phyloP scores from a whole-genome alignment of 2,329 filamentous ascomycete genomes.

The Macroventuria anomochaeta region DNA sequence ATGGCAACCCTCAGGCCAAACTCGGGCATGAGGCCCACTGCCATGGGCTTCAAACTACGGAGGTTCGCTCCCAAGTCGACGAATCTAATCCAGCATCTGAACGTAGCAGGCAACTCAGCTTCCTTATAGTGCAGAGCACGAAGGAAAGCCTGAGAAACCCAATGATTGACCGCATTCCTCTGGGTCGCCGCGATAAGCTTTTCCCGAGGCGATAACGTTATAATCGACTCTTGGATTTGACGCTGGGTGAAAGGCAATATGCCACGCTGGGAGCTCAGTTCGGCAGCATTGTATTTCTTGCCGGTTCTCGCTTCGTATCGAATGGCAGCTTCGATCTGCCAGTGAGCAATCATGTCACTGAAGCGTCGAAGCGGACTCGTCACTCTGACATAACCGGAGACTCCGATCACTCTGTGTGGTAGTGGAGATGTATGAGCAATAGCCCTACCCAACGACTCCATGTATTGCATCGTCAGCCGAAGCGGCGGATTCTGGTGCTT shows the following conservation, averaged over 20 bases:
- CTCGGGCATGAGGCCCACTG: slow-evolving; percentile 27
- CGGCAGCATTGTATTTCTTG: slow-evolving; percentile 46
- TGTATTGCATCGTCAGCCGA: slow-evolving; percentile 51
- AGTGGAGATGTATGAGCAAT: slow-evolving; percentile 56
- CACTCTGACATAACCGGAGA: slow-evolving; percentile 62
- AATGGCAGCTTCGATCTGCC: slow-evolving; percentile 69
- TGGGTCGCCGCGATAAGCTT: slow-evolving; percentile 52
- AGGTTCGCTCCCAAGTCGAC: slow-evolving; percentile 7
- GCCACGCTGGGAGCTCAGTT: slow-evolving; percentile 44
- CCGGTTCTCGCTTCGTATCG: slow-evolving; percentile 60
- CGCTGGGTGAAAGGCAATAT: slow-evolving; percentile 59
- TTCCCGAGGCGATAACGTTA: slow-evolving; percentile 53
- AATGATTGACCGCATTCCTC: slow-evolving; percentile 51
- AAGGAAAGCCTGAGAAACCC: slow-evolving; percentile 62
- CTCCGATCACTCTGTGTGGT: slow-evolving; percentile 59
- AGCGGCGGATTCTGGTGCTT: slow-evolving; percentile 46
- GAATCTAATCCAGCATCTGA: slow-evolving; percentile 43
- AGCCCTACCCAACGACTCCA: slow-evolving; percentile 50
- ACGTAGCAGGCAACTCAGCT: slow-evolving; percentile 57
- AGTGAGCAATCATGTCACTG: slow-evolving; percentile 66
- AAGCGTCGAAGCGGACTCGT: slow-evolving; percentile 68
- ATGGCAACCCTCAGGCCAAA: slow-evolving; percentile 24
- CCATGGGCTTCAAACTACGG: slow-evolving; percentile 2
- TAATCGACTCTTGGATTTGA: slow-evolving; percentile 58
- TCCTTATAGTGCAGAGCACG: slow-evolving; percentile 65